These are phyloP conservation scores for Diplodia scrobiculata DNA, from an alignment of 2,329 filamentous ascomycete genomes.

Conservation along the genomic window DNA sequence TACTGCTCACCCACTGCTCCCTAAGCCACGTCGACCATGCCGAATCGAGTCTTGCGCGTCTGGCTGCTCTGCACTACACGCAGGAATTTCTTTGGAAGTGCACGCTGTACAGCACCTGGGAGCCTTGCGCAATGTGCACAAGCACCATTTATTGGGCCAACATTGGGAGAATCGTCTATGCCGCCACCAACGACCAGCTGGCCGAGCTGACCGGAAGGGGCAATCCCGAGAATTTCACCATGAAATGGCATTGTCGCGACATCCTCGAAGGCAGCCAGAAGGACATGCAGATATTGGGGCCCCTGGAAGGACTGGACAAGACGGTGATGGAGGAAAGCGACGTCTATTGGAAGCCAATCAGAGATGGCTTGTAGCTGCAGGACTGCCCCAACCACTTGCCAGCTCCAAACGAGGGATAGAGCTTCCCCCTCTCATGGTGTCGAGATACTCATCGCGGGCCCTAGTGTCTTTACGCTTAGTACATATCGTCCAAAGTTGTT, in stretches of 20 bases:
- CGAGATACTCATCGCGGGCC: too few species aligned
- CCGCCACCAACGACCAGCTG: constrained; percentile 53
- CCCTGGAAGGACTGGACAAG: constrained; percentile 50
- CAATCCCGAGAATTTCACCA: constrained; percentile 57
- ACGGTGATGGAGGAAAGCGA: constrained; percentile 51
- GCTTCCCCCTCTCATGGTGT: too few species aligned
- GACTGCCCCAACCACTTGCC: too few species aligned
- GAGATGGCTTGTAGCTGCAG: constrained; percentile 10
- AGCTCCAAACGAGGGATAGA: too few species aligned
- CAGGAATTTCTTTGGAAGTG: constrained; percentile 54
- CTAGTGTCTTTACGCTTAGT: too few species aligned
- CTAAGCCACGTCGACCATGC: constrained; percentile 59
- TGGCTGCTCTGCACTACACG: constrained; percentile 54
- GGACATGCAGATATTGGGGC: constrained; percentile 54
- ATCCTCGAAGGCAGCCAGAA: constrained; percentile 55
- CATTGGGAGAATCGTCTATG: constrained; percentile 57
- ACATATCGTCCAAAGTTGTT: too few species aligned
- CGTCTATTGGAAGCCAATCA: constrained; percentile 48
- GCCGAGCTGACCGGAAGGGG: constrained; percentile 51
- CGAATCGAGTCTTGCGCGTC: constrained; percentile 54
- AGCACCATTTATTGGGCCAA: constrained; percentile 56
- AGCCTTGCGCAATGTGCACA: constrained; percentile 59
- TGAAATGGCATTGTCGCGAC: constrained; percentile 54
- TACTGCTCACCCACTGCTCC: constrained; percentile 54
- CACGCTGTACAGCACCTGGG: constrained; percentile 58